Percentiles rank a stretch among this genome's conserved stretches.
Evolutionary conservation across 495 filamentous ascomycete genomes (phyloP).

Genomic region (Aspergillus diversus): DNA sequence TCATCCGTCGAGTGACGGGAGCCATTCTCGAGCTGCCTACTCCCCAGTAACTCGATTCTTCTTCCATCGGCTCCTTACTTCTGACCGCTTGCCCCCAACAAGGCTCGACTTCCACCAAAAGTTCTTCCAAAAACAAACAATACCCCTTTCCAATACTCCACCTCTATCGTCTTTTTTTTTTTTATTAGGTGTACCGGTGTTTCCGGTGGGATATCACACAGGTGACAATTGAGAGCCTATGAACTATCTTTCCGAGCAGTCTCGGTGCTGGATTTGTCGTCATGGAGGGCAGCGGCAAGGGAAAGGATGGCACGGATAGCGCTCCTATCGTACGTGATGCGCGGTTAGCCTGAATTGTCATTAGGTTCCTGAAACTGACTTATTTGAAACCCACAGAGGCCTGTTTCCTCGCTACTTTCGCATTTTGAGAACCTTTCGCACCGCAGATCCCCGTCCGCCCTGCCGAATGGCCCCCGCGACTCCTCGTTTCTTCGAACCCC

Average conservation of each 20-base stretch:
- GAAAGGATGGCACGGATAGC: slow-evolving; percentile 46
- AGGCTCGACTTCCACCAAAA: background rate
- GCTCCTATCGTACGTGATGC: slow-evolving; percentile 50
- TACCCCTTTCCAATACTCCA: background rate
- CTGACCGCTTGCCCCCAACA: slow-evolving; percentile 1
- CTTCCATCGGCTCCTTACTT: slow-evolving; percentile 4
- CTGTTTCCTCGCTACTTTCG: slow-evolving; percentile 89
- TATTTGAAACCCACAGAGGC: slow-evolving; percentile 47
- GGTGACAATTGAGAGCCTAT: slow-evolving; percentile 33
- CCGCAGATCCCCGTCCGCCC: slow-evolving; percentile 41
- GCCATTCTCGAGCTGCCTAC: background rate
- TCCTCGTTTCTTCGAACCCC: slow-evolving; percentile 40
- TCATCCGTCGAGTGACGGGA: background rate
- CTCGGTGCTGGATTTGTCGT: slow-evolving; percentile 33
- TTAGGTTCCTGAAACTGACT: slow-evolving; percentile 22
- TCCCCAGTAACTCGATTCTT: background rate
- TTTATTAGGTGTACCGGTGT: slow-evolving; percentile 4
- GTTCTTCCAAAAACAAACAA: slow-evolving; percentile 1
- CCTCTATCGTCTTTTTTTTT: background rate
- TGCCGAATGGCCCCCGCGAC: slow-evolving; percentile 37
- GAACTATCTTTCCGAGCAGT: slow-evolving; percentile 30
- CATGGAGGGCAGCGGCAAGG: slow-evolving; percentile 46
- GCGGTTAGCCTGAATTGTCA: background rate
- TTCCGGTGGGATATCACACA: background rate
- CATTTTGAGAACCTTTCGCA: slow-evolving; percentile 88